These are phyloP conservation scores for Rhizodiscina lignyota DNA, from an alignment of 495 filamentous ascomycete species.

Conservation along the genomic window DNA sequence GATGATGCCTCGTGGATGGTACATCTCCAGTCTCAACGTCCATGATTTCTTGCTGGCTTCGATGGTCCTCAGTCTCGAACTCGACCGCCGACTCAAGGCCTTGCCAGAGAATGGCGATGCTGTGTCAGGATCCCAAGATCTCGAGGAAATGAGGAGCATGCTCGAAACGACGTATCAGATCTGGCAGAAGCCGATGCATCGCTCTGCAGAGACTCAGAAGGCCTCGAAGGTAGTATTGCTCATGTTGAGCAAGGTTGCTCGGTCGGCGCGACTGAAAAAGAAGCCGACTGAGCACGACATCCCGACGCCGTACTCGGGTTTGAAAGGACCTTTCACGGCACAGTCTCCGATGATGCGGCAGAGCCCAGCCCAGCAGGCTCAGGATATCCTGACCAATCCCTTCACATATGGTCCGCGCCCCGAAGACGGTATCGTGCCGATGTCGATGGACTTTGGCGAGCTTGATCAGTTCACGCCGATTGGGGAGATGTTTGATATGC, in stretches of 20 bases:
- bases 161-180: conserved; percentile 9
- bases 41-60: conserved; percentile 34
- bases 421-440: conserved; percentile 1
- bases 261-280: background rate
- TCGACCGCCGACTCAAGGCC: conserved; percentile 11
- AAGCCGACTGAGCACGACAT: background rate
- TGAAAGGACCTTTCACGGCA: background rate
- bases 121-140: background rate
- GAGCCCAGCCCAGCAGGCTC: no score
- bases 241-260: conserved; percentile 11
- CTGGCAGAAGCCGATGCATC: conserved; percentile 7
- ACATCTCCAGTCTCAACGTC: conserved; percentile 26
- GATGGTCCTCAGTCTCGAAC: conserved; percentile 35
- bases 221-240: conserved; percentile 7
- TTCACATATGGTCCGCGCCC: conserved; percentile 3
- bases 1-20: conserved; percentile 29
- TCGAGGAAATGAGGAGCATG: conserved; percentile 4
- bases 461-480: background rate
- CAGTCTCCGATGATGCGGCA: background rate
- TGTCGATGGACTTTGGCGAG: background rate
- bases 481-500: conserved; percentile 9
- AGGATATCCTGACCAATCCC: background rate
- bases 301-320: background rate
- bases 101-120: background rate
- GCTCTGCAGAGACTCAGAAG: conserved; percentile 6